Conservation (phyloP, 306 rosid genomes). For the Quercus alba region DNA sequence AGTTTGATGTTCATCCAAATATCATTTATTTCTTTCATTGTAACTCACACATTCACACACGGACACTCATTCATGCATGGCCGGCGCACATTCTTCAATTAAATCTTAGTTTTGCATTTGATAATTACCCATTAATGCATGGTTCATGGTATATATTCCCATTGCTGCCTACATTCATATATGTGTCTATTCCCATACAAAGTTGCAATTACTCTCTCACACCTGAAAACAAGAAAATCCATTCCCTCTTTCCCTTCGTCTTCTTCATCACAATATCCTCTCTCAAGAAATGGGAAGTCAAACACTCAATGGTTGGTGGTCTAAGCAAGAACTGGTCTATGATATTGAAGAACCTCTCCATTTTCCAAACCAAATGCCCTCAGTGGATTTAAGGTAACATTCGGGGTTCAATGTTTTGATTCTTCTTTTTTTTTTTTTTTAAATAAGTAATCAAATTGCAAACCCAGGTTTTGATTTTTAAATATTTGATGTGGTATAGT, state of each 20-base stretch:
- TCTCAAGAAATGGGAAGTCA: constrained; percentile 14
- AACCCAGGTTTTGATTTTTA: neutral
- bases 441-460: neutral
- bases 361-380: constrained; percentile 20
- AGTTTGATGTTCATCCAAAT: neutral
- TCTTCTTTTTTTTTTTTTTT: neutral
- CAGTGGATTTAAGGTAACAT: constrained; percentile 33
- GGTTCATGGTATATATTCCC: constrained; percentile 5
- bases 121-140: constrained; percentile 18
- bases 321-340: constrained; percentile 9
- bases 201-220: constrained; percentile 2
- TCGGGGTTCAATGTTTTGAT: neutral
- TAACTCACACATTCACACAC: constrained; percentile 53
- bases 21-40: constrained; percentile 26
- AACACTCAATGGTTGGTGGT: constrained; percentile 12
- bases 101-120: constrained; percentile 7
- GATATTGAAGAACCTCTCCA: constrained; percentile 31
- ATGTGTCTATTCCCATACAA: constrained; percentile 3
- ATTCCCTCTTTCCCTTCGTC: constrained; percentile 2
- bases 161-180: constrained; percentile 21
- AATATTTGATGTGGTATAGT: neutral
- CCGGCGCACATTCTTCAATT: constrained; percentile 60
- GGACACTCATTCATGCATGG: constrained; percentile 32
- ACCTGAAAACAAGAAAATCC: neutral
- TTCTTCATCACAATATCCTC: neutral